Evolutionary conservation across 148 eudicot species (phyloP).

Genomic region (Talinum fruticosum): DNA sequence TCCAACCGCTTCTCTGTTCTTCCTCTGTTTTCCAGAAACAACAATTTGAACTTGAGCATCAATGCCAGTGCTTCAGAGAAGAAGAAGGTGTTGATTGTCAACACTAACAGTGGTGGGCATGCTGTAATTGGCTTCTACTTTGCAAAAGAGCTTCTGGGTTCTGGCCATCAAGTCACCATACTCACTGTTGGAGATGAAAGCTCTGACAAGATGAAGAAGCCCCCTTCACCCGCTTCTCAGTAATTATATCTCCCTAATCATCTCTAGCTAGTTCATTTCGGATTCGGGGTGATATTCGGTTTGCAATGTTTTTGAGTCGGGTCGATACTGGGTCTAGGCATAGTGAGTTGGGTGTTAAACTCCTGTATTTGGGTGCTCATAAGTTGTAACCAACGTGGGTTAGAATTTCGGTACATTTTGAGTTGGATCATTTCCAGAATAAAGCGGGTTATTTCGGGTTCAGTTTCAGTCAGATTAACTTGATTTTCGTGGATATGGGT

Average conservation of each 20-base stretch:
- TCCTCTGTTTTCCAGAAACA: slow-evolving; percentile 26
- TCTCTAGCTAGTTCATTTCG: not conserved
- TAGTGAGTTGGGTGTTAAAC: not conserved
- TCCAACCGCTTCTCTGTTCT: slow-evolving; percentile 12
- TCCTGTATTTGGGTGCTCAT: not conserved
- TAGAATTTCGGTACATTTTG: not conserved
- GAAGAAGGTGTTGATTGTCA: slow-evolving; percentile 79
- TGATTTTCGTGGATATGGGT: not conserved
- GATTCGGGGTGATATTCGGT: not conserved
- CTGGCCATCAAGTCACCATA: slow-evolving; percentile 81
- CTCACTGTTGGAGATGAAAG: slow-evolving; percentile 82
- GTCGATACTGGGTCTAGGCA: not conserved
- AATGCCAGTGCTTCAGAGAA: slow-evolving; percentile 44
- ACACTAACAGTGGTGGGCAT: slow-evolving; percentile 88
- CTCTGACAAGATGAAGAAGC: slow-evolving; percentile 97
- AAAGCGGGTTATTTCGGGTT: no score
- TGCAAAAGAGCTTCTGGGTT: slow-evolving; percentile 76
- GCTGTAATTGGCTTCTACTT: slow-evolving; percentile 94
- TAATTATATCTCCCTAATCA: slow-evolving; percentile 20
- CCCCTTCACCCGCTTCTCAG: slow-evolving; percentile 86
- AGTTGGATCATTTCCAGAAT: not conserved
- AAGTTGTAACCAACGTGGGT: no score
- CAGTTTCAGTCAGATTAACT: not conserved
- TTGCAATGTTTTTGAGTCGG: not conserved
- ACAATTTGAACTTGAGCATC: slow-evolving; percentile 26